Base-by-base conservation (phyloP, 495 filamentous ascomycete species). In the Penicillium maclennaniae region DNA sequence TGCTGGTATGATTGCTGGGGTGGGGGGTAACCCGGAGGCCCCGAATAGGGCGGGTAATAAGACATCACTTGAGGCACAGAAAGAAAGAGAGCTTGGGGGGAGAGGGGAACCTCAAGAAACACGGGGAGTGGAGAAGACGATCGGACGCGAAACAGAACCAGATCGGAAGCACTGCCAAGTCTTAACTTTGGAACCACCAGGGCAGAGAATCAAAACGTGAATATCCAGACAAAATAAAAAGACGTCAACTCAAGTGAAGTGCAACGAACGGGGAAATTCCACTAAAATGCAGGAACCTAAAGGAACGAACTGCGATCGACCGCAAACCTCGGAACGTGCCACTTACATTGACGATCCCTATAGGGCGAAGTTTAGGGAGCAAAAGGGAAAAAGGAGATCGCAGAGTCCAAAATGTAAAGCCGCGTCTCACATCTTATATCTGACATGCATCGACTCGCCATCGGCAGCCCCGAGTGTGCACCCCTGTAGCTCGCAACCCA, bases 1-100 rank as follows among this genome's bases (percentile, higher is more conserved):
- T 69, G 69, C 41, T 66, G 72, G 46, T 61, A 64, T 41, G 53
- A 41, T 27, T 55, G 69, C 55, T 78, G 74, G 47, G 65, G 76
- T 53, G 77, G 75, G 59, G 75, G 76, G 58, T 81, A 80, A 38
- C 73, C 74, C 55, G 77, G 73, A 41, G 66, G 58, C 41, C 72
- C 75, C 40, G 65, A 66, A 51, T 76, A 75, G 31, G 75, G 71
- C 28, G 75, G 76, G 53, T 79, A 81, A 55, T 76, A 80, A 50
- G 78, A 81, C 78, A 81, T 81, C 51, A 54, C 57, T 52, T 38
- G 19, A 21, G 27, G 27, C 14, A 20, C 9, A 43, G 36, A 23
- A 23, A 36, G 23, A 27, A 47, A 41, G 38, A 43, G 26, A 28
- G 43, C 19, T 26, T n/a, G n/a, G n/a, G 17, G 23, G 34, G 49